Conservation (phyloP, 2,329 filamentous ascomycete species). For the Dothistroma septosporum region DNA sequence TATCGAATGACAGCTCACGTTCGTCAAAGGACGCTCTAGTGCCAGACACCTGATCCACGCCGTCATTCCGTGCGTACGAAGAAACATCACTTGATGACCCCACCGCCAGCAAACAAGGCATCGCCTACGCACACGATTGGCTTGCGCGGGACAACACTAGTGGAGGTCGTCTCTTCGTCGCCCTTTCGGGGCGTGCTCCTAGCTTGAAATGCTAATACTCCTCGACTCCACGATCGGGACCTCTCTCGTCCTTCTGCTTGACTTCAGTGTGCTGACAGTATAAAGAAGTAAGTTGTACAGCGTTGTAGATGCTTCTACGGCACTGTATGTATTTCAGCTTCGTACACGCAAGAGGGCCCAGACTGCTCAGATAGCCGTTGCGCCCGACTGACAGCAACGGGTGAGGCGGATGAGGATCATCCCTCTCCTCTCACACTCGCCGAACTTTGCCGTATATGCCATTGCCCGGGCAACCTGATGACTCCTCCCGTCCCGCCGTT, state of each 20-base stretch:
- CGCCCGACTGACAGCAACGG: background rate
- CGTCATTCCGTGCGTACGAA: background rate
- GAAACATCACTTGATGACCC: background rate
- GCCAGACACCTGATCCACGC: slow-evolving; percentile 2
- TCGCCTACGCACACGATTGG: background rate
- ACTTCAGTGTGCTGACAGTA: background rate
- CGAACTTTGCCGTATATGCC: background rate
- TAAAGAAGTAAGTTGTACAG: background rate
- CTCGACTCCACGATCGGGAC: background rate
- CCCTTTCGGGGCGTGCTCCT: background rate
- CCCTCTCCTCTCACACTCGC: background rate
- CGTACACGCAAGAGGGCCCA: background rate
- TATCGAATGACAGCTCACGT: slow-evolving; percentile 1
- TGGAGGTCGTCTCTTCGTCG: background rate
- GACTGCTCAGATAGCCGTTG: background rate
- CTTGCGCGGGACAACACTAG: background rate
- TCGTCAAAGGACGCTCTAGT: slow-evolving; percentile 5
- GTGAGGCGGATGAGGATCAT: background rate
- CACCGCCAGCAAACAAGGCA: background rate
- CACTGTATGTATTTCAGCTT: background rate
- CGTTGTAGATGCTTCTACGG: background rate
- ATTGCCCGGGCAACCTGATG: background rate
- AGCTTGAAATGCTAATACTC: background rate
- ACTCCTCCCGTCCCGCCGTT: background rate
- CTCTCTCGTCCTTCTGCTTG: too few species aligned